Base-by-base conservation (phyloP, 768 basidiomycete genomes). In the Trametes villosa region DNA sequence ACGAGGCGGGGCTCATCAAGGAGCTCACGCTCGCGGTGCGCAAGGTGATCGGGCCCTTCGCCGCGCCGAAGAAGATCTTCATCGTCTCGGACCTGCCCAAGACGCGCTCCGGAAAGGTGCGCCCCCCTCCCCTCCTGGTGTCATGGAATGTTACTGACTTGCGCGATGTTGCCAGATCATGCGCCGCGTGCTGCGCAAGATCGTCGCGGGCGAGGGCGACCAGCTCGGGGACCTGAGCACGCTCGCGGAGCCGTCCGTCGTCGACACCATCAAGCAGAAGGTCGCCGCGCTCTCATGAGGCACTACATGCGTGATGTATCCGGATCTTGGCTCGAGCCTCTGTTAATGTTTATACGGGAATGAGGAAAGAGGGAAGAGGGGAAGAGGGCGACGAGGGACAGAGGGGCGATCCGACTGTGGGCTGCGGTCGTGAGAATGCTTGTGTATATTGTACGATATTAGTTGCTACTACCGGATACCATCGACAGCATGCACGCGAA, bases 11-110 rank as follows among this genome's bases (percentile, higher is more conserved):
- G 0, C 83, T 98, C 33, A 64, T 77, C 53, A 98, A 97, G 76
- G 96, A 98, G 77, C 86, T 99, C 61, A 83, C 89, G 29, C 85
- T 98, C 31, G 96, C 98, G 78, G 96, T 98, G 20, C 88, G 97
- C 70, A 98, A 98, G 78, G 91, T 92, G 44, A 99, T 99, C 62
- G 97, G 96, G 4, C 96, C 97, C 3, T 98, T 99, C 75, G 96
- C 96, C 1, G 89, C 95, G 17, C 96, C 96, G 27, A 98, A 98
- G 85, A 92, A 89, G 78, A 86, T 96, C 66, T 87, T 81, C 74
- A 79, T 96, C 67, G 89, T 94, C 64, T 65, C 74, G 42, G 95
- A 96, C 75, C 78, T 97, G 55, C 96, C 96, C 36, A 97, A 97
- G 86, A 98, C 96, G 33, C 83, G 96, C 47, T 92, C 89, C 17